These are phyloP conservation scores for Coemansia sp. DNA, from an alignment of 192 early-diverging fungal species.

Conservation along the genomic window DNA sequence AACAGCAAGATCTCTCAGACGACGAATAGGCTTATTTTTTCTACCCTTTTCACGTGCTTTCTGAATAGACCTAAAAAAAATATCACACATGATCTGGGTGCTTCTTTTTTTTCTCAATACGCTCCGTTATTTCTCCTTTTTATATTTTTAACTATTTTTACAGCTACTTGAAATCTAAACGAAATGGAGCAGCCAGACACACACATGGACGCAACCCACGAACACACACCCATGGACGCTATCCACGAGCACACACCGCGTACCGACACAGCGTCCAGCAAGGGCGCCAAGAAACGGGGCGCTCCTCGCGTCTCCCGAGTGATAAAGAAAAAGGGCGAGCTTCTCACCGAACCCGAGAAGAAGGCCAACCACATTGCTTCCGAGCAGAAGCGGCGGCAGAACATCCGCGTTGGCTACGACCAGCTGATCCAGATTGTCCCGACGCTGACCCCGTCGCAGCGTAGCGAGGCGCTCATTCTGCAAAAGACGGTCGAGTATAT, in stretches of 20 bases:
- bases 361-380: conserved; percentile 94
- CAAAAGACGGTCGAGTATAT: conserved; percentile 84
- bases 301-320: conserved; percentile 5
- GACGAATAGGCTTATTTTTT: conserved; percentile 52
- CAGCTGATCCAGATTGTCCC: conserved; percentile 87
- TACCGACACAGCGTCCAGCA: neutral
- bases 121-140: no score
- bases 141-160: neutral
- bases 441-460: conserved; percentile 74
- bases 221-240: neutral
- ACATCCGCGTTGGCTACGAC: conserved; percentile 88
- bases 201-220: no score
- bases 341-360: conserved; percentile 88
- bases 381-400: conserved; percentile 89
- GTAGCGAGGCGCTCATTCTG: conserved; percentile 82
- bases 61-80: neutral
- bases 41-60: neutral
- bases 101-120: neutral
- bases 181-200: neutral
- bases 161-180: neutral
- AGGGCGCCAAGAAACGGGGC: neutral
- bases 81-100: neutral
- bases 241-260: neutral
- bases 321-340: conserved; percentile 58
- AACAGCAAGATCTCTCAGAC: conserved; percentile 56